Conservation (phyloP, 2,329 filamentous ascomycete genomes). For the Septoria linicola region DNA sequence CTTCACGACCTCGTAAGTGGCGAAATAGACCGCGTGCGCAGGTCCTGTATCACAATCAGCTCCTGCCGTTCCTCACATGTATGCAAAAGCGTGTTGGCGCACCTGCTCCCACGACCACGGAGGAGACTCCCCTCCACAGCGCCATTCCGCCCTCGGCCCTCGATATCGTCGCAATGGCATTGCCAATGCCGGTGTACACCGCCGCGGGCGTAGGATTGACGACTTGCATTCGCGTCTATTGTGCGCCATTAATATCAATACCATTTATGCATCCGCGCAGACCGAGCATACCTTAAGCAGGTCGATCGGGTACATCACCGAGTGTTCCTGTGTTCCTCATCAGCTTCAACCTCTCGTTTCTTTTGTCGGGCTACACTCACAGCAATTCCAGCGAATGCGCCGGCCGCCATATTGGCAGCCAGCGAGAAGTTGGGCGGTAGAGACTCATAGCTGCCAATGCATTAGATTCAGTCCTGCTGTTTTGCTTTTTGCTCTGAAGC, state of each 20-base stretch:
- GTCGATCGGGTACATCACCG: constrained; percentile 98
- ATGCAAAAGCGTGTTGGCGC: constrained; percentile 24
- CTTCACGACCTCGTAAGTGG: constrained; percentile 96
- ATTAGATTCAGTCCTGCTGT: constrained; percentile 13
- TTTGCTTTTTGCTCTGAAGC: constrained; percentile 1
- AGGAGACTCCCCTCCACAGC: constrained; percentile 94
- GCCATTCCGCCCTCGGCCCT: constrained; percentile 84
- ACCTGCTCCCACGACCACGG: constrained; percentile 94
- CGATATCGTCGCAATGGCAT: constrained; percentile 90
- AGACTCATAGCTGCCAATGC: constrained; percentile 71
- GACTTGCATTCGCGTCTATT: constrained; percentile 95
- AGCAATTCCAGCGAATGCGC: constrained; percentile 94
- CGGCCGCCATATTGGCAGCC: constrained; percentile 90
- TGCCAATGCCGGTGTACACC: constrained; percentile 84
- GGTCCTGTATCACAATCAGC: constrained; percentile 62
- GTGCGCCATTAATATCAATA: constrained; percentile 12
- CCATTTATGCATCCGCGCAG: background rate
- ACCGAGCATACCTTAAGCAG: constrained; percentile 76
- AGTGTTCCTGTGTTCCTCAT: constrained; percentile 70
- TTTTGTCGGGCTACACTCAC: constrained; percentile 52
- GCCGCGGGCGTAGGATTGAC: constrained; percentile 77
- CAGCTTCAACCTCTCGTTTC: constrained; percentile 12
- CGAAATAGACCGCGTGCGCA: constrained; percentile 96
- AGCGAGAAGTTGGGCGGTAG: constrained; percentile 93
- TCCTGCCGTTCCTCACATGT: constrained; percentile 9